Percentiles rank a stretch among this genome's conserved stretches.
phyloP scores from a whole-genome alignment of 2,329 filamentous ascomycete species.

The Epichloe sylvatica region DNA sequence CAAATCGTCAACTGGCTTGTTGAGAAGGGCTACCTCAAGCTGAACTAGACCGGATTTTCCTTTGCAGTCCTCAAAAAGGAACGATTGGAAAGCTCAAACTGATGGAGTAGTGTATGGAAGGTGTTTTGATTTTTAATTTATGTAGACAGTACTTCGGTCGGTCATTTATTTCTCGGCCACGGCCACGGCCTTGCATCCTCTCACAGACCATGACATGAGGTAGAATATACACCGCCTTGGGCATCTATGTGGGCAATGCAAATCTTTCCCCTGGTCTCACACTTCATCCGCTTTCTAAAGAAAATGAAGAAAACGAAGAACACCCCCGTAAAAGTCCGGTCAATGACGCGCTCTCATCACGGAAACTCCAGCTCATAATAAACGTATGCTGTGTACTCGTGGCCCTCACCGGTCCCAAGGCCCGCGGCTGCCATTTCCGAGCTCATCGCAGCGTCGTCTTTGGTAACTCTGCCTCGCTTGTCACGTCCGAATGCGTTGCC shows the following conservation, averaged over 20 bases:
- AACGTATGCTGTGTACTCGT: conserved; percentile 90
- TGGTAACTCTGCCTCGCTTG: conserved; percentile 82
- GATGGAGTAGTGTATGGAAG: not conserved
- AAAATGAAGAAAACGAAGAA: not conserved
- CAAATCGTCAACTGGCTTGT: conserved; percentile 72
- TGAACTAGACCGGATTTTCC: conserved; percentile 6
- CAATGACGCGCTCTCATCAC: conserved; percentile 8
- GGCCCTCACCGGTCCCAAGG: conserved; percentile 51
- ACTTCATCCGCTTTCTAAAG: not conserved
- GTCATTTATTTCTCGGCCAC: not conserved
- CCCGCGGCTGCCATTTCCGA: conserved; percentile 74
- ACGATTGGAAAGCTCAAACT: not conserved
- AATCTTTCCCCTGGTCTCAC: not conserved
- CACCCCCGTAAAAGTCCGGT: too few relatives aligned
- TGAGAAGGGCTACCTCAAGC: conserved; percentile 40
- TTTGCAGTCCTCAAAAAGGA: not conserved
- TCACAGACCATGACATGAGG: conserved; percentile 11
- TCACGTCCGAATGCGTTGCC: conserved; percentile 89
- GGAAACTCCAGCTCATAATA: conserved; percentile 88
- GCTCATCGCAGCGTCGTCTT: conserved; percentile 69
- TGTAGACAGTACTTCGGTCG: not conserved
- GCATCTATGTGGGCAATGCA: conserved; percentile 4
- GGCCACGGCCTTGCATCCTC: not conserved
- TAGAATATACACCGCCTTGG: conserved; percentile 18
- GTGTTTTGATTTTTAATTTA: not conserved